Conservation (phyloP, 2,329 filamentous ascomycete species). For the Amauroascus verrucosus region DNA sequence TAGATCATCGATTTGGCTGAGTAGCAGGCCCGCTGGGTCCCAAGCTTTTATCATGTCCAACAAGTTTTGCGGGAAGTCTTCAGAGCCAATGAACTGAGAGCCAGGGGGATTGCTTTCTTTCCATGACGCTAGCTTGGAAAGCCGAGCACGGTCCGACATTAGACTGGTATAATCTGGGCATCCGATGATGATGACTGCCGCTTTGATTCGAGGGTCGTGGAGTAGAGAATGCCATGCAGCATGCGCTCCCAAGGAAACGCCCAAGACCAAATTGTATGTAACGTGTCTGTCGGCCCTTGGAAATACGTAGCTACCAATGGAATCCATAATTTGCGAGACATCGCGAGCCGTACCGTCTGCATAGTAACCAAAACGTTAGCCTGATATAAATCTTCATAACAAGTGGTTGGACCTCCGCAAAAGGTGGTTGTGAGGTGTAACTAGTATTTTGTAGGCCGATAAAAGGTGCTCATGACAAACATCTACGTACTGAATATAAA, state of each 20-base stretch:
- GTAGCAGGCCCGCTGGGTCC: slow-evolving; percentile 68
- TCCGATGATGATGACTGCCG: slow-evolving; percentile 70
- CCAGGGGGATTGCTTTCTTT: slow-evolving; percentile 47
- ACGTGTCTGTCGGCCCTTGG: slow-evolving; percentile 40
- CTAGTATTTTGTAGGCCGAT: background rate
- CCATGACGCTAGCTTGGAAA: slow-evolving; percentile 56
- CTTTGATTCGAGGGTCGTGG: slow-evolving; percentile 65
- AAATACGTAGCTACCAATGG: slow-evolving; percentile 66
- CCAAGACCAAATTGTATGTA: slow-evolving; percentile 61
- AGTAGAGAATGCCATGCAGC: slow-evolving; percentile 75
- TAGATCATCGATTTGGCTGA: slow-evolving; percentile 40
- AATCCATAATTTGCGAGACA: slow-evolving; percentile 62
- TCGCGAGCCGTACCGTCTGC: slow-evolving; percentile 61
- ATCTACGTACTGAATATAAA: slow-evolving; percentile 52
- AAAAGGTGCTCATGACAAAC: background rate
- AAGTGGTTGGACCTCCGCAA: background rate
- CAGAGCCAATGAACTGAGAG: slow-evolving; percentile 60
- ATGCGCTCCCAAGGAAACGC: slow-evolving; percentile 79
- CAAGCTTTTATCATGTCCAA: slow-evolving; percentile 51
- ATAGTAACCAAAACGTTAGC: background rate
- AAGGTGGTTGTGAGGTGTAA: background rate
- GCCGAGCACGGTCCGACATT: slow-evolving; percentile 66
- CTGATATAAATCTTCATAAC: slow-evolving; percentile 10
- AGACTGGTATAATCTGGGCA: slow-evolving; percentile 80
- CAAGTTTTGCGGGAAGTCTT: slow-evolving; percentile 63